Evolutionary conservation across 2,329 filamentous ascomycete genomes (phyloP).

Genomic region (Nannizziopsis arthrosporioides): DNA sequence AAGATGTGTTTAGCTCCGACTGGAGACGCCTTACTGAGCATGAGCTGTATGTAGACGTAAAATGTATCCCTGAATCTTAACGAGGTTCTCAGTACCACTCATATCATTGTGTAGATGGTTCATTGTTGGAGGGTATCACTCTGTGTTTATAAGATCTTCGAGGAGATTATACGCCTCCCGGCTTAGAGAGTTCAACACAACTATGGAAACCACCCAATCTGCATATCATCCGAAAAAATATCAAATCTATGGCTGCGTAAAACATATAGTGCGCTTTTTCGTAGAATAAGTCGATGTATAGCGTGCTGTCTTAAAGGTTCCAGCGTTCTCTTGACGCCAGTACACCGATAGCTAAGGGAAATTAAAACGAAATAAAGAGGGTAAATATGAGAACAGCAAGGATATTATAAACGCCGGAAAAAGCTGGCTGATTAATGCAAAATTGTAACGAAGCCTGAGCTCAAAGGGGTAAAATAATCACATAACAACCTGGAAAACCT

Average conservation of each 20-base stretch:
- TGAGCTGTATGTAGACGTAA: no score
- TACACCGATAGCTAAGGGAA: neutral
- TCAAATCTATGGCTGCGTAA: neutral
- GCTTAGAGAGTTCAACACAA: neutral
- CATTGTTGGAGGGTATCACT: neutral
- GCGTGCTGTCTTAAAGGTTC: neutral
- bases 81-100: neutral
- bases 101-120: neutral
- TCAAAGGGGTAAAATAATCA: slow-evolving; percentile 11
- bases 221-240: neutral
- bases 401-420: neutral
- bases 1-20: no score
- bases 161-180: neutral
- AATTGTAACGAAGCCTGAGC: neutral
- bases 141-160: neutral
- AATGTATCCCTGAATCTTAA: no score
- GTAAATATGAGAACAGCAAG: neutral
- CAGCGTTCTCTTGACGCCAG: slow-evolving; percentile 3
- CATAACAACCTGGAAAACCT: slow-evolving; percentile 19
- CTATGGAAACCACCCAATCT: neutral
- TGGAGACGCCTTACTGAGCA: no score
- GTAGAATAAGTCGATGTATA: neutral
- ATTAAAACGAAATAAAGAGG: neutral
- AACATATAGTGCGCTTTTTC: slow-evolving; percentile 1
- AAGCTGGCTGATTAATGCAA: slow-evolving; percentile 5